Evolutionary conservation across 257 asterid genomes (phyloP).

Genomic region (Nicotiana knightiana): DNA sequence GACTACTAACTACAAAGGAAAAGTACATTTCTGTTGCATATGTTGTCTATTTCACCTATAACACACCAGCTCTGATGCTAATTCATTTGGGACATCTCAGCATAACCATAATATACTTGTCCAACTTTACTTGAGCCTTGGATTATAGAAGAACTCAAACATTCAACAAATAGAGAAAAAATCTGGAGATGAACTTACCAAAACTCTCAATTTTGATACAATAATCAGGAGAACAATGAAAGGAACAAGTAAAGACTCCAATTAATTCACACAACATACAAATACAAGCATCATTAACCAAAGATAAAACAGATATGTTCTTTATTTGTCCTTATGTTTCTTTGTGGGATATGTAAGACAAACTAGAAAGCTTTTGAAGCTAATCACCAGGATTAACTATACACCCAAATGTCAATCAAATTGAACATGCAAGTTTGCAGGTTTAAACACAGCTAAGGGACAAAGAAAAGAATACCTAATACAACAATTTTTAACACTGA

Average conservation of each 20-base stretch:
- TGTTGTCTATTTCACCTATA: not conserved
- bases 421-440: not conserved
- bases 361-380: not conserved
- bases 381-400: not conserved
- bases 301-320: not conserved
- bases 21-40: not conserved
- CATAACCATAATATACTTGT: not conserved
- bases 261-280: not conserved
- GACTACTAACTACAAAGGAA: not conserved
- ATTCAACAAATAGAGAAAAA: not conserved
- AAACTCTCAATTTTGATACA: not conserved
- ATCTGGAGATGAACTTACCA: not conserved
- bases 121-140: not conserved
- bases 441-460: not conserved
- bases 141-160: not conserved
- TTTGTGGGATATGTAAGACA: not conserved
- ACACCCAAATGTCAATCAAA: not conserved
- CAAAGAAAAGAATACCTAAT: not conserved
- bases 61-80: not conserved
- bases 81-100: not conserved
- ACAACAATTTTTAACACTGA: not conserved
- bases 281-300: constrained; percentile 2
- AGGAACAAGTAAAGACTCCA: not conserved
- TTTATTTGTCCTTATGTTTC: not conserved
- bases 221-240: not conserved